Conservation (phyloP, 1,284 basidiomycete genomes). For the Mrakiaceae sp. region DNA sequence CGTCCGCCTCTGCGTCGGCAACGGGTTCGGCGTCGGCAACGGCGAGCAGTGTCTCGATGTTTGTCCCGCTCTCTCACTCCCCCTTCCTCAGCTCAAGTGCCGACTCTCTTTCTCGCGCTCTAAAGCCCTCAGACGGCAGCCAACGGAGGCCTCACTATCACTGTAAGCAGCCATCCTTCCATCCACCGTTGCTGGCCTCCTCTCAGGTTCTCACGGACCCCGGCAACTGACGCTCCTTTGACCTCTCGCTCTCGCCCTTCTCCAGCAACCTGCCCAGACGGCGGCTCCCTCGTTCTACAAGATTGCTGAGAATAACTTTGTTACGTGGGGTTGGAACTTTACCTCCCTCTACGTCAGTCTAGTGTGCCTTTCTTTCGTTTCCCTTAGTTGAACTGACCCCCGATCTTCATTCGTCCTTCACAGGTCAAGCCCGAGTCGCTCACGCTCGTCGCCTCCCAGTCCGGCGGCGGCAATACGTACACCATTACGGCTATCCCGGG, state of each 20-base stretch:
- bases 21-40: background rate
- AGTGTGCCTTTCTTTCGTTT: background rate
- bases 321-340: slow-evolving; percentile 90
- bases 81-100: background rate
- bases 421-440: slow-evolving; percentile 52
- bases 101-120: background rate
- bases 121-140: background rate
- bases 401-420: slow-evolving; percentile 6
- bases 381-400: background rate
- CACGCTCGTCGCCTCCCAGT: slow-evolving; percentile 69
- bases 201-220: background rate
- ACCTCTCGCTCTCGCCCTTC: background rate
- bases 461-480: slow-evolving; percentile 72
- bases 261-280: slow-evolving; percentile 56
- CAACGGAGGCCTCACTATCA: background rate
- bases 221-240: background rate
- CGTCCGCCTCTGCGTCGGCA: background rate
- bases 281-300: slow-evolving; percentile 73
- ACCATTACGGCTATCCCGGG: slow-evolving; percentile 61
- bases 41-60: background rate
- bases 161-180: background rate
- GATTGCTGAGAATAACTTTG: slow-evolving; percentile 57
- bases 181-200: background rate
- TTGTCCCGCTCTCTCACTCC: background rate
- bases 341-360: slow-evolving; percentile 48